Base-by-base conservation (phyloP, 805 yeast species). In the Candida michaelii region DNA sequence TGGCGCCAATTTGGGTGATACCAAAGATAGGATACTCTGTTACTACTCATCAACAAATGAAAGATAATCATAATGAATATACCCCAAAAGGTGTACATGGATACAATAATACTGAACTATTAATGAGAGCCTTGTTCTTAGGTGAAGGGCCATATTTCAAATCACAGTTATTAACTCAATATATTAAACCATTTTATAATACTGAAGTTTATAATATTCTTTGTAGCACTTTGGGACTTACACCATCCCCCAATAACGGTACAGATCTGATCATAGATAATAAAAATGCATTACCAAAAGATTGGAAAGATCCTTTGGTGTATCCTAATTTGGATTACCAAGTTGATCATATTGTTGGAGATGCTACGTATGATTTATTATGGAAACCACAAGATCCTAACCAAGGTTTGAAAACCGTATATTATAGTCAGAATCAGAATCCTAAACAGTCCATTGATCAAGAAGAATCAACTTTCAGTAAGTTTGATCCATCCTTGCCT, bases 1-100 rank as follows among this genome's bases (percentile, higher is more conserved):
- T 89, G 15, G 95, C 97, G 0, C 95, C 95, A 1, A 61, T 90
- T 21, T 87, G 96, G 91, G 59, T 90, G 3, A 69, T 90, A 2
- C 97, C 97, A 0, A 76, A 82, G 27, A 80, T 86, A 5, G 97
- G 97, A 0, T 90, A 84, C 64, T 74, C 85, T 0, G 61, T 89
- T 12, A 75, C 87, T 1, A 85, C 89, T 0, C 75, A 72, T 43
- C 71, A 71, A 14, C 75, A 75, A 44, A 77, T 80, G 76, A 72
- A 73, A 17, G 67, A 67, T 2, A 71, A 72, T 55, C 61, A 63
- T 19, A 59, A 68, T 38, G 70, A 74, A 11, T 83, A 82, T 56
- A 57, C 59, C n/a, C 85, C 88, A 3, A 69, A 69, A 42, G 97
- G 96, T 7, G 85, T 85, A 0, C 95, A 88, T 61, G 97, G 97